Percentiles rank a stretch among this genome's conserved stretches.
Conservation (phyloP, 345 rosid genomes). For the Eucalyptus camaldulensis region DNA sequence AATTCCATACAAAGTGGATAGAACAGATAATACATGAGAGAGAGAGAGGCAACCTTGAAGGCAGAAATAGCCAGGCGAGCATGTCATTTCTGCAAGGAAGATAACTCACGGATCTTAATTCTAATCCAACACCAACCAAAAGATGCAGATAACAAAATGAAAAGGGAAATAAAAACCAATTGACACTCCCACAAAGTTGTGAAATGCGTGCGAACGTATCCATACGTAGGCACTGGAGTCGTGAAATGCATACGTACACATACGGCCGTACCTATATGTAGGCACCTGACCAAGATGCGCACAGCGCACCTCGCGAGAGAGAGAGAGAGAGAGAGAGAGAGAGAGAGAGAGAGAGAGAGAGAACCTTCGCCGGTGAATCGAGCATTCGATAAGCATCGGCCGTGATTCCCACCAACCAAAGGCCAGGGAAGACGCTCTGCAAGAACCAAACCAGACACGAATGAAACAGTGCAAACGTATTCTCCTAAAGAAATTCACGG, state of each 20-base stretch:
- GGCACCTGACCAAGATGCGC: background rate
- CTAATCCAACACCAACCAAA: background rate
- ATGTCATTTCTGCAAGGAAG: background rate
- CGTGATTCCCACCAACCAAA: constrained; percentile 71
- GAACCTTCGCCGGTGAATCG: constrained; percentile 57
- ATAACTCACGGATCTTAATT: background rate
- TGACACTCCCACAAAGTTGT: background rate
- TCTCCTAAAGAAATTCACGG: background rate
- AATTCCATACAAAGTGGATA: background rate
- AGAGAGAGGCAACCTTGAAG: background rate
- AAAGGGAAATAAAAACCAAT: background rate
- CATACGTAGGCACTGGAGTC: background rate
- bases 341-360: background rate
- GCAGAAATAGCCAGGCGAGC: background rate
- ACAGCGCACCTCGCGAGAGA: background rate
- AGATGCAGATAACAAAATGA: background rate
- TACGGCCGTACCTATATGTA: background rate
- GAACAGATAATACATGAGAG: background rate
- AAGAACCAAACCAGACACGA: background rate
- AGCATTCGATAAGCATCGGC: constrained; percentile 56
- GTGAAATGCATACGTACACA: background rate
- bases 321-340: background rate
- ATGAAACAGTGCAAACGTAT: background rate
- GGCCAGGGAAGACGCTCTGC: constrained; percentile 69
- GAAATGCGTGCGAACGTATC: background rate